Base-by-base conservation (phyloP, 2,329 filamentous ascomycete genomes). In the Botrytis deweyae region DNA sequence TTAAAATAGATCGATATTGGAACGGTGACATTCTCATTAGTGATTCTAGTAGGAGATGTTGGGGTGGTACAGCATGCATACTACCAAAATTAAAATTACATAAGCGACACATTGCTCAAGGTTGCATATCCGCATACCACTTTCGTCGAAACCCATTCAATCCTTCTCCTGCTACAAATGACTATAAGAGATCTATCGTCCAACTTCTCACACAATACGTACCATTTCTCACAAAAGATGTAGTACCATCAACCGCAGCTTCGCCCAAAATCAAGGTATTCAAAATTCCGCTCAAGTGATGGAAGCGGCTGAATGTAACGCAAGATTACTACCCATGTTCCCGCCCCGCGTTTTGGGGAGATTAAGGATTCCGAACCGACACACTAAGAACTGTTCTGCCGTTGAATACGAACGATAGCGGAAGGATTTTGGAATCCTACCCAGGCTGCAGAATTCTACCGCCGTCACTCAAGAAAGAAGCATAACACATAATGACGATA, bases 391-490 rank as follows among this genome's bases (percentile, higher is more conserved):
- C 29, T 38, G 46, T n/a, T 49, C 42, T 52, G 36, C 36, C 63
- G 29, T 29, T 44, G 8, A 36, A 49, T 46, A 65, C 42, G 42
- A 66, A 36, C 25, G 18, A 46, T 18, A 29, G n/a, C 61, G 22
- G 22, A 63, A 40, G 61, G 36, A 42, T 62, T 63, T 14, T 63
- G 36, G 12, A 38, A 62, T 62, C 66, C 49, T 58, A 58, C 16
- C 22, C 2, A 67, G 64, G 64, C 64, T 52, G 22, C 64, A 38
- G 64, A 67, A 67, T 67, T 40, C 33, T 44, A 42, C 66, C 20
- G 3, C 18, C 22, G 36, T 18, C 3, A 44, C 18, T 25, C 66
- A 69, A 29, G 16, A n/a, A 33, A 58, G 40, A 25, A n/a, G 38
- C 18, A 58, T 44, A 25, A 22, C 49, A 25, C 49, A 58, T 18